phyloP scores from a whole-genome alignment of 2,329 filamentous ascomycete genomes.

The Amauroascus niger region DNA sequence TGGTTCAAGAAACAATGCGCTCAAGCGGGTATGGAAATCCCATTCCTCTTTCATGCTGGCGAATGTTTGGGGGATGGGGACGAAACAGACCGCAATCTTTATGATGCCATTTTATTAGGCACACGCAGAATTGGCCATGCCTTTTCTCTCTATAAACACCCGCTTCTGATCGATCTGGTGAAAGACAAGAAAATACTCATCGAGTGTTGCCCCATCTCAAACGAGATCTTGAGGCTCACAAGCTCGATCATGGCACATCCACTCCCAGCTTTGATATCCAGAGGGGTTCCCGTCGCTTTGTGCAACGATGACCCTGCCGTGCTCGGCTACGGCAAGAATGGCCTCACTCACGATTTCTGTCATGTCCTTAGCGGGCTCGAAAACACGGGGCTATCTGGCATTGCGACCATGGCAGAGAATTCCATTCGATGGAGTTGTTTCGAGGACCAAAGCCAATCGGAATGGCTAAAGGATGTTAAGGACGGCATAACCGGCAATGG shows the following conservation, averaged over 20 bases:
- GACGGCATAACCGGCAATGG: slow-evolving; percentile 64
- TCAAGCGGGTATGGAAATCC: slow-evolving; percentile 67
- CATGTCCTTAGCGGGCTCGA: slow-evolving; percentile 88
- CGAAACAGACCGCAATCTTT: slow-evolving; percentile 71
- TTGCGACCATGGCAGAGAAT: slow-evolving; percentile 83
- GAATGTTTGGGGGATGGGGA: slow-evolving; percentile 75
- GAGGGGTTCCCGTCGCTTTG: slow-evolving; percentile 50
- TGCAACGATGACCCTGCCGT: slow-evolving; percentile 88
- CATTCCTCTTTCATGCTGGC: slow-evolving; percentile 93
- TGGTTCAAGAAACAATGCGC: slow-evolving; percentile 86
- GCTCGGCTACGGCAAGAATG: slow-evolving; percentile 68
- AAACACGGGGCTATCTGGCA: slow-evolving; percentile 75
- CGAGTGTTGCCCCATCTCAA: slow-evolving; percentile 84
- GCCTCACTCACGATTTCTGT: slow-evolving; percentile 90
- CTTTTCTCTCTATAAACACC: slow-evolving; percentile 84
- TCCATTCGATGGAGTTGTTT: slow-evolving; percentile 84
- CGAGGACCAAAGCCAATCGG: slow-evolving; percentile 61
- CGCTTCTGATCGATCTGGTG: slow-evolving; percentile 75
- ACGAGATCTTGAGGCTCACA: slow-evolving; percentile 74
- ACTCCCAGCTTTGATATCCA: slow-evolving; percentile 44
- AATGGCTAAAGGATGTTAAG: slow-evolving; percentile 64
- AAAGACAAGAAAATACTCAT: slow-evolving; percentile 80
- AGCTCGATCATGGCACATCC: slow-evolving; percentile 68
- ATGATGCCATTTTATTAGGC: slow-evolving; percentile 77
- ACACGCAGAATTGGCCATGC: slow-evolving; percentile 83